Evolutionary conservation across 352 stramenopile species (phyloP).

Genomic region (Phytophthora litchii): DNA sequence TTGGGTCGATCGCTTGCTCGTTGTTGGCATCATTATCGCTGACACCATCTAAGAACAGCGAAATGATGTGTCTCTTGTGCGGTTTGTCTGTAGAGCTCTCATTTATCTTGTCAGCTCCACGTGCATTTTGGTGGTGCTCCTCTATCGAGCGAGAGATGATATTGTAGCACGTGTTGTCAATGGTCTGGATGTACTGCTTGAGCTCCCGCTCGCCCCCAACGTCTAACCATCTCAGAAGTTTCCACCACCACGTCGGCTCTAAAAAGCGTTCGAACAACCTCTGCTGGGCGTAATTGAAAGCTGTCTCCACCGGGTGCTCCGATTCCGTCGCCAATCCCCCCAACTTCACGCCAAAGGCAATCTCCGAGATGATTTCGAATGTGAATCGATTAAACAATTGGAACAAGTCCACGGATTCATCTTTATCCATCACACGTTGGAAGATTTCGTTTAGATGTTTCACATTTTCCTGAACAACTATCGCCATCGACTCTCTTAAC

Average conservation of each 20-base stretch:
- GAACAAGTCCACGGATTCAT: slow-evolving; percentile 38
- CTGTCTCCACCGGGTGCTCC: slow-evolving; percentile 31
- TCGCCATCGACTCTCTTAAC: slow-evolving; percentile 47
- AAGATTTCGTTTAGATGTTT: slow-evolving; percentile 30
- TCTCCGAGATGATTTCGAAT: slow-evolving; percentile 54
- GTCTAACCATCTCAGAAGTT: slow-evolving; percentile 41
- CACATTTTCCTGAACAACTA: slow-evolving; percentile 33
- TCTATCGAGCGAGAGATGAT: slow-evolving; percentile 43
- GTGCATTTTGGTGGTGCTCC: slow-evolving; percentile 5
- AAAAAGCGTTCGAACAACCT: slow-evolving; percentile 42
- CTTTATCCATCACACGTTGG: slow-evolving; percentile 1
- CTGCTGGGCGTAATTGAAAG: slow-evolving; percentile 46
- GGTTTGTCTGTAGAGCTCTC: no score
- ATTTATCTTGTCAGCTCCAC: neutral
- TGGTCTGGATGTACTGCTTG: slow-evolving; percentile 34
- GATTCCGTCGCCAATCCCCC: slow-evolving; percentile 9
- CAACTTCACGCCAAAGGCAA: slow-evolving; percentile 47
- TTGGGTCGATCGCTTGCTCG: slow-evolving; percentile 31
- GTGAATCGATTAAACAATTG: slow-evolving; percentile 51
- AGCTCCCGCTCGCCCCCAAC: slow-evolving; percentile 39
- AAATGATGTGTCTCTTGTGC: slow-evolving; percentile 40
- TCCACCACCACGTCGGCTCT: slow-evolving; percentile 47
- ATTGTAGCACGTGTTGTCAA: slow-evolving; percentile 37
- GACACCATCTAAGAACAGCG: slow-evolving; percentile 47
- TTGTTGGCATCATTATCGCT: slow-evolving; percentile 15